A percentile compares a stretch with the other conserved stretches of the same genome.
Conservation (phyloP, 2,329 filamentous ascomycete genomes). For the Thermochaetoides dissita region DNA sequence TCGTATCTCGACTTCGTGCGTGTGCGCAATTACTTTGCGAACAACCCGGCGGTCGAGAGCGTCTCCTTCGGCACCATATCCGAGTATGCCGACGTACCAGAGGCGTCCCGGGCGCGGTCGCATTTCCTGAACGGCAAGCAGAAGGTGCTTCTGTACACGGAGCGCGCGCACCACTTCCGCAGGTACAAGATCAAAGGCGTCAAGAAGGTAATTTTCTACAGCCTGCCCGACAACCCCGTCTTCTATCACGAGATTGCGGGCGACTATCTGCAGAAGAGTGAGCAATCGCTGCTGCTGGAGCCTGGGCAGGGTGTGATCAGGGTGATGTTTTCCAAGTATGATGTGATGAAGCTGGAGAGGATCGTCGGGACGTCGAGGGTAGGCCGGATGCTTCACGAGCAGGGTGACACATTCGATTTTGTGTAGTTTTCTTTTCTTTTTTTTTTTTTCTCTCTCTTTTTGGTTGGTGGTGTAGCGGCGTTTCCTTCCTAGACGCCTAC, state of each 20-base stretch:
- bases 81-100: constrained; percentile 69
- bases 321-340: constrained; percentile 73
- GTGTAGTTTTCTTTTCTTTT: constrained; percentile 34
- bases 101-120: constrained; percentile 70
- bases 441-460: too few species aligned
- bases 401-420: constrained; percentile 90
- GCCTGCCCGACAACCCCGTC: constrained; percentile 71
- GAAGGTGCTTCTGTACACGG: constrained; percentile 75
- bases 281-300: constrained; percentile 39
- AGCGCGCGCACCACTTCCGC: constrained; percentile 92
- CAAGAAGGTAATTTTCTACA: constrained; percentile 75
- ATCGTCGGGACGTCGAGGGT: constrained; percentile 72
- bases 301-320: constrained; percentile 45
- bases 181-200: constrained; percentile 75
- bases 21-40: constrained; percentile 82
- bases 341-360: constrained; percentile 76
- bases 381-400: constrained; percentile 69
- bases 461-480: background rate
- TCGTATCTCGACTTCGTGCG: constrained; percentile 92
- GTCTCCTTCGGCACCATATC: constrained; percentile 69
- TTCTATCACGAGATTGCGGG: constrained; percentile 69
- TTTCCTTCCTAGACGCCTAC: background rate
- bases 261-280: constrained; percentile 48
- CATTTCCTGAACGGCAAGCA: constrained; percentile 79
- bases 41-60: constrained; percentile 39